Conservation (phyloP, 768 basidiomycete genomes). For the Tulasnella calospora region DNA sequence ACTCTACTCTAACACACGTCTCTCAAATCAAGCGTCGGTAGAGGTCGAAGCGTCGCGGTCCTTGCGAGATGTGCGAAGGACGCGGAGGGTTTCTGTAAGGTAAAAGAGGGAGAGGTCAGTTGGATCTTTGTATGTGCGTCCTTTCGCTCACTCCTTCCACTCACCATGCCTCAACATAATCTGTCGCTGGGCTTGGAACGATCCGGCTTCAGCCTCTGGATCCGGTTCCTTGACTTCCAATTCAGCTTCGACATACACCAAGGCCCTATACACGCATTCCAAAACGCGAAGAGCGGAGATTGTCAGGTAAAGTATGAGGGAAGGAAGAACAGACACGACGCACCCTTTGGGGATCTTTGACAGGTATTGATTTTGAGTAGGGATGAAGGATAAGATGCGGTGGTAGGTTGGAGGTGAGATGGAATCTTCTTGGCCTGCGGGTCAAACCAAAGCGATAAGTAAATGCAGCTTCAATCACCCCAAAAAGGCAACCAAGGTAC, state of each 20-base stretch:
- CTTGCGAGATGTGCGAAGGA: background rate
- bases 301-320: background rate
- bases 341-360: conserved; percentile 59
- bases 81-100: conserved; percentile 10
- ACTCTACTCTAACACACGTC: background rate
- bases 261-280: conserved; percentile 36
- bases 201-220: conserved; percentile 55
- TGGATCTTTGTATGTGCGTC: background rate
- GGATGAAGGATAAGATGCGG: conserved; percentile 66
- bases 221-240: conserved; percentile 70
- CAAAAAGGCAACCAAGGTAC: background rate
- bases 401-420: conserved; percentile 61
- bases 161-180: conserved; percentile 77
- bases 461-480: conserved; percentile 36
- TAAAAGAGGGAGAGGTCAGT: background rate
- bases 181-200: conserved; percentile 70
- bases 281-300: background rate
- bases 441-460: background rate
- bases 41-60: background rate
- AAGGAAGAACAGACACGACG: background rate
- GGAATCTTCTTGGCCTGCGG: conserved; percentile 55
- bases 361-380: conserved; percentile 57
- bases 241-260: conserved; percentile 75
- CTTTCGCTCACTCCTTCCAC: conserved; percentile 28
- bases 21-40: background rate